Conservation (phyloP, 75 land plant species). For the Sequoia sempervirens region DNA sequence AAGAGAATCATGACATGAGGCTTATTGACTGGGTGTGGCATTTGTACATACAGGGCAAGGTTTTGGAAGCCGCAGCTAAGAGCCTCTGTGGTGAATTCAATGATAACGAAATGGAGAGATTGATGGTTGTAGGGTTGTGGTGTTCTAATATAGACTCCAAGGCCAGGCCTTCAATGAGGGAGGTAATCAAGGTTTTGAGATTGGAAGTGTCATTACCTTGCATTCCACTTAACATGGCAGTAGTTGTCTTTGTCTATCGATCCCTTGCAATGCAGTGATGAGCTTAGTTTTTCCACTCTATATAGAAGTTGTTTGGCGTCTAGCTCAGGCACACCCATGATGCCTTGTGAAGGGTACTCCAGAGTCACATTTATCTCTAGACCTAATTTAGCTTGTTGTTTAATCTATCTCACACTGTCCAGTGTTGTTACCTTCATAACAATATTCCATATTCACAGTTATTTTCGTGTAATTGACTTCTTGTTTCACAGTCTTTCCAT, state of each 20-base stretch:
- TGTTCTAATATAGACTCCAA: slow-evolving; percentile 54
- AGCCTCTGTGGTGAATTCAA: slow-evolving; percentile 28
- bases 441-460: too few species aligned
- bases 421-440: too few species aligned
- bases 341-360: too few species aligned
- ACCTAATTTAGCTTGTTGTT: too few species aligned
- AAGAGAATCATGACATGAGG: background rate
- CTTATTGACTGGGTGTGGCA: slow-evolving; percentile 41
- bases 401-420: too few species aligned
- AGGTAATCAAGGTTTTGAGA: slow-evolving; percentile 40
- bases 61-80: slow-evolving; percentile 18
- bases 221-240: background rate
- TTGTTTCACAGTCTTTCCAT: too few species aligned
- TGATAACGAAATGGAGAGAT: slow-evolving; percentile 37
- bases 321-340: too few species aligned
- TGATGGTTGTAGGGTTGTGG: slow-evolving; percentile 58
- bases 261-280: background rate
- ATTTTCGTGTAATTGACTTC: too few species aligned
- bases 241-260: background rate
- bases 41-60: slow-evolving; percentile 10
- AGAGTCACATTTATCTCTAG: too few species aligned
- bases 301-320: background rate
- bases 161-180: slow-evolving; percentile 53
- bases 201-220: slow-evolving; percentile 14
- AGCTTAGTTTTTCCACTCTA: background rate